Conservation (phyloP, 164 flowering plant genomes). For the Vitis cinerea region DNA sequence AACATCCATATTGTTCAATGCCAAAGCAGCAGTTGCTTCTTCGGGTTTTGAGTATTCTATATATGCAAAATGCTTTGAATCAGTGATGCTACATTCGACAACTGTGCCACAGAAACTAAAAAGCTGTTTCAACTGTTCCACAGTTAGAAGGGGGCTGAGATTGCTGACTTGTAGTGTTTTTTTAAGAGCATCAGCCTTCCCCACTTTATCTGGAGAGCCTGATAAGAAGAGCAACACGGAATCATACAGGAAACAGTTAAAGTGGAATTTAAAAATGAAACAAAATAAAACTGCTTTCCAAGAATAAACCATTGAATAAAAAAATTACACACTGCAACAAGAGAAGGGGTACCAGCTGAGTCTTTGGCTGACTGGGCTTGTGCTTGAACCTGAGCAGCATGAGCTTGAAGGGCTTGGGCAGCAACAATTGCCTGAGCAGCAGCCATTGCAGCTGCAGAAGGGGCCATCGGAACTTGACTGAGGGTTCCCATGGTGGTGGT, state of each 20-base stretch:
- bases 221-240: slow-evolving; percentile 2
- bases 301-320: too few species aligned
- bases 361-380: slow-evolving; percentile 63
- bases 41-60: slow-evolving; percentile 95
- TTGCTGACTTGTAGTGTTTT: slow-evolving; percentile 94
- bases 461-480: slow-evolving; percentile 99
- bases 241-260: background rate
- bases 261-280: background rate
- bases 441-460: slow-evolving; percentile 99
- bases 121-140: slow-evolving; percentile 86
- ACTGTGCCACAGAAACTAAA: slow-evolving; percentile 91
- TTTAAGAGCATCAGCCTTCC: slow-evolving; percentile 59
- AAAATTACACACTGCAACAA: too few species aligned
- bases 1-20: slow-evolving; percentile 91
- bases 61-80: slow-evolving; percentile 93
- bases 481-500: slow-evolving; percentile 79
- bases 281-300: too few species aligned
- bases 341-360: slow-evolving; percentile 49
- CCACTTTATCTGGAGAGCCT: slow-evolving; percentile 69
- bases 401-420: slow-evolving; percentile 98
- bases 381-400: slow-evolving; percentile 90
- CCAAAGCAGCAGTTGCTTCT: slow-evolving; percentile 90
- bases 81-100: slow-evolving; percentile 83
- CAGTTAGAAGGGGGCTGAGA: slow-evolving; percentile 88
- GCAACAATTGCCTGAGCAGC: slow-evolving; percentile 99